Base-by-base conservation (phyloP, 2,329 filamentous ascomycete genomes). In the Furcasterigmium furcatum region DNA sequence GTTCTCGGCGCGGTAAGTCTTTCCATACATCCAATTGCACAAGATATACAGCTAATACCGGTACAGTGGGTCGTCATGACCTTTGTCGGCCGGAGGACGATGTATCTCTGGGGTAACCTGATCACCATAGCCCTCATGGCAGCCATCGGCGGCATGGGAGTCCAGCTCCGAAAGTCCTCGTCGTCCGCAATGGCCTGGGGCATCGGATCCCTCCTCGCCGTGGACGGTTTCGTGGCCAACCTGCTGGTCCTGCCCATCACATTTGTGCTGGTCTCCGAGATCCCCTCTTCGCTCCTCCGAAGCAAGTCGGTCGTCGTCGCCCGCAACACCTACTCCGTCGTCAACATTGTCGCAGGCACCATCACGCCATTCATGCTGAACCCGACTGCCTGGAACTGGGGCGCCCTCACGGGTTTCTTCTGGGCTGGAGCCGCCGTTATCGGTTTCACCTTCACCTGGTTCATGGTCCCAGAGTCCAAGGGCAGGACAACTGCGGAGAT, bases 231-330 rank as follows among this genome's bases (percentile, higher is more conserved):
- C 45, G 52, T 63, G 5, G 75, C 71, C 55, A 66, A 73, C 51
- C 55, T 70, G 16, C 72, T 69, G 1, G 58, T 74, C 12, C 72
- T 70, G 1, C 58, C 58, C 3, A 41, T 61, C 9, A 52, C 49
- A 35, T 55, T 77, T 34, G 49, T 78, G 25, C 52, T 58, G 50
- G 73, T 74, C 53, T 74, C 72, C 54, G 50, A 76, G 65, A 22
- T 59, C 3, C 52, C 56, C 6, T 47, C 56, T 5, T 49, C 53
- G 6, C 53, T 54, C 24, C 48, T 54, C 18, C 56, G 50, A 34
- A 40, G 45, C 13, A 48, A 52, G 32, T 57, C 54, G 9, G 53
- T 52, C 43, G 42, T 52, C 2, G 43, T 58, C 13, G 49, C 51
- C 13, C 49, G 52, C 12, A 39, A 38, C 5, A 35, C 48, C 10